Conservation (phyloP, 2,329 filamentous ascomycete genomes). For the Exserohilum turcica region DNA sequence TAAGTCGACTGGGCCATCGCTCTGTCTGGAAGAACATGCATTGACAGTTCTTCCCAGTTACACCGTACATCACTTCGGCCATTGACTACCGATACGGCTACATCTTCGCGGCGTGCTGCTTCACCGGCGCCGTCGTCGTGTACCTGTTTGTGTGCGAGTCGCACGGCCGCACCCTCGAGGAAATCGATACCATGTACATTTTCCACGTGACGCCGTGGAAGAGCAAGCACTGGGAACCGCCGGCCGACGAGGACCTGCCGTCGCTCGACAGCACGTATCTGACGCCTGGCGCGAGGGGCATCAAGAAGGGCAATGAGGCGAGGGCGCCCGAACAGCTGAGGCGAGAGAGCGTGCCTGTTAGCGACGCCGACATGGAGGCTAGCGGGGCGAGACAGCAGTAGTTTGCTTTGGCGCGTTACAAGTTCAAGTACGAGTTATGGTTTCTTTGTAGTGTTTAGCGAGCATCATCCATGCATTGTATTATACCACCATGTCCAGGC, state of each 20-base stretch:
- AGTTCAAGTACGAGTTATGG: background rate
- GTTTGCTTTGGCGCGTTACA: background rate
- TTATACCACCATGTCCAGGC: no score
- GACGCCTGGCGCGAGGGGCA: constrained; percentile 42
- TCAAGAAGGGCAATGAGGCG: constrained; percentile 43
- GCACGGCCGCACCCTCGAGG: constrained; percentile 74
- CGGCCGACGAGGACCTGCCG: constrained; percentile 43
- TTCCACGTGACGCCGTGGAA: constrained; percentile 67
- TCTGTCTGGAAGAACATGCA: no score
- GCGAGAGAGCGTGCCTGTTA: constrained; percentile 25
- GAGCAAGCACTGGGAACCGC: constrained; percentile 59
- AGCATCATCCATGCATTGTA: background rate
- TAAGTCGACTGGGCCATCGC: constrained; percentile 10
- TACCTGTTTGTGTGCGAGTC: constrained; percentile 81
- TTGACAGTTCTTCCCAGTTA: constrained; percentile 51
- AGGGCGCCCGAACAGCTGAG: constrained; percentile 30
- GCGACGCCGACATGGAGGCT: constrained; percentile 21
- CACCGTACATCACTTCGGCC: constrained; percentile 73
- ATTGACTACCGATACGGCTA: constrained; percentile 78
- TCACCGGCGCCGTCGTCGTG: constrained; percentile 67
- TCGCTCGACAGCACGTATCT: constrained; percentile 42
- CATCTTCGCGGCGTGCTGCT: constrained; percentile 74
- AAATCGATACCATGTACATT: constrained; percentile 76
- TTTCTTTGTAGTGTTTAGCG: background rate
- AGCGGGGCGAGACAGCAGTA: constrained; percentile 16